These are phyloP conservation scores for Paraphaeosphaeria sporulosa DNA, from an alignment of 2,329 filamentous ascomycete species.

Conservation along the genomic window DNA sequence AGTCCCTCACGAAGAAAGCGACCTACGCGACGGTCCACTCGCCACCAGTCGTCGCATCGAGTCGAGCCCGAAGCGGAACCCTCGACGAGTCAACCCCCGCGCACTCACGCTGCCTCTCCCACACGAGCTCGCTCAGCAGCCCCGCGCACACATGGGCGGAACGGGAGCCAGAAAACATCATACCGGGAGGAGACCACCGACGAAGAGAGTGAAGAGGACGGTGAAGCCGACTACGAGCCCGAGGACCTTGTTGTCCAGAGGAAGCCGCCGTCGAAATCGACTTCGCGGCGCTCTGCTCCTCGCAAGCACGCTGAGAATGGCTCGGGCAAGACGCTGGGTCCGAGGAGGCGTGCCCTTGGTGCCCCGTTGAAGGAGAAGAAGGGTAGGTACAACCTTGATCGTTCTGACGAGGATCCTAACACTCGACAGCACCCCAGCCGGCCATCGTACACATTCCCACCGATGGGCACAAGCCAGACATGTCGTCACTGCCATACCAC, in stretches of 20 bases:
- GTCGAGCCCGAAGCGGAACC: constrained; percentile 19
- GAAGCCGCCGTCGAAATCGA: constrained; percentile 16
- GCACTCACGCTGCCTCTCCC: constrained; percentile 10
- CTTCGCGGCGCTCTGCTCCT: constrained; percentile 16
- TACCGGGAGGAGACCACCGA: constrained; percentile 46
- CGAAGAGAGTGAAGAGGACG: constrained; percentile 31
- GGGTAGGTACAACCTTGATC: constrained; percentile 8
- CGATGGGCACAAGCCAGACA: constrained; percentile 36
- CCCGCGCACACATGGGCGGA: constrained; percentile 20
- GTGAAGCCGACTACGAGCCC: constrained; percentile 37
- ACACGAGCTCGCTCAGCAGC: constrained; percentile 7
- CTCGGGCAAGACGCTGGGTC: not conserved
- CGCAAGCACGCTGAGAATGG: constrained; percentile 16
- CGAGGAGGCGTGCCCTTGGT: constrained; percentile 26
- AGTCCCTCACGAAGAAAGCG: constrained; percentile 22
- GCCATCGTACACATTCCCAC: constrained; percentile 27
- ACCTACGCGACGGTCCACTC: constrained; percentile 36
- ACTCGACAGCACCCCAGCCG: constrained; percentile 10
- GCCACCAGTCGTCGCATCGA: constrained; percentile 24
- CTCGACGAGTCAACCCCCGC: constrained; percentile 20
- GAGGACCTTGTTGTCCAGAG: constrained; percentile 20
- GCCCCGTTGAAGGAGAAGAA: constrained; percentile 37
- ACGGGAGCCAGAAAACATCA: constrained; percentile 30
- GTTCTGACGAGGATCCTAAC: not conserved
- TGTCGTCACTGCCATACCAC: constrained; percentile 66